Evolutionary conservation across 257 asterid genomes (phyloP), one percentile per base, ranked within the genome.

Genomic region (Solanum acaule): DNA sequence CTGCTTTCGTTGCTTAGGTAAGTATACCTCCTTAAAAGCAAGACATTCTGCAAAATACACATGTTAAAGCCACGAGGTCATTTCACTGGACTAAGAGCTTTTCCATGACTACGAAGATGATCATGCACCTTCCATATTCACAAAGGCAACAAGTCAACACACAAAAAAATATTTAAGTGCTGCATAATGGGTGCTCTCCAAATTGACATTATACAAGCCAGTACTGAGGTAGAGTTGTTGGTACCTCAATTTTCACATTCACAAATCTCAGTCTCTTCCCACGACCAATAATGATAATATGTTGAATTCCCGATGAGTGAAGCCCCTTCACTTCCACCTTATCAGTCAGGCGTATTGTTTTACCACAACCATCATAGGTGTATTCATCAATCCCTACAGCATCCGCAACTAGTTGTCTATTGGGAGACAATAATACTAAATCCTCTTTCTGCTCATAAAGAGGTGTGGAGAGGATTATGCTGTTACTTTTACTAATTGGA

Each of bases 161-260:
- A 68, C 1, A 27, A 23, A 85, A 33, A 29, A 18, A 20, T 29
- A 18, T 29, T 49, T 46, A 49, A 49, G 11, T 27, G 29, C 42
- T 18, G 44, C 42, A 52, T 49, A 82, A 44, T 42, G 29, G 44
- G 37, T 31, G 42, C 44, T 29, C 86, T 49, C 20, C 63, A 49
- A 29, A 49, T 46, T 29, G 44, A 52, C 42, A 82, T 82, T 49
- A 44, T 18, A 18, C 63, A 79, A 38, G 84, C 34, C 34, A 77
- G 61, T 22, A 37, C 52, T 13, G 84, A 82, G 72, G 38, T 76
- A 90, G 86, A 88, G 59, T 34, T 86, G 84, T 86, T 33, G 68
- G 89, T 93, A 97, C 99, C 99, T 97, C 96, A 90, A 97, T 90
- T 92, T 94, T 97, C 90, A 97, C 97, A 94, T 97, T 97, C 77